Evolutionary conservation across 768 basidiomycete species (phyloP).

Genomic region (Infundibulicybe gibba): DNA sequence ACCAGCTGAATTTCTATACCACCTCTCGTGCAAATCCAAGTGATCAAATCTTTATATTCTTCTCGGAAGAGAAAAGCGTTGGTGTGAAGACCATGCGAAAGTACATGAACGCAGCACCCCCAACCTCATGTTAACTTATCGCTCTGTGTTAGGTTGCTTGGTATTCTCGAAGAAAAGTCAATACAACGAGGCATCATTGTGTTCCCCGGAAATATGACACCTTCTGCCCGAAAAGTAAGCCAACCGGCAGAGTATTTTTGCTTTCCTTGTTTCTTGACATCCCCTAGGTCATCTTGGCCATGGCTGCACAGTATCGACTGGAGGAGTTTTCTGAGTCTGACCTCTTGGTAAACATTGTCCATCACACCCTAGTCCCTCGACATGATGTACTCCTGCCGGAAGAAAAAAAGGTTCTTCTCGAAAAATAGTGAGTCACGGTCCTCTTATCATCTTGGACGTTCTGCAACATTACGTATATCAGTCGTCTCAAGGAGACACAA

Average conservation of each 20-base stretch:
- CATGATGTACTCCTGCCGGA: conserved; percentile 85
- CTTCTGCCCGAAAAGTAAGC: conserved; percentile 87
- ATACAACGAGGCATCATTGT: conserved; percentile 93
- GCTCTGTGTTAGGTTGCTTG: conserved; percentile 59
- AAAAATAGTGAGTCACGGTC: conserved; percentile 78
- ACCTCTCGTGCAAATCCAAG: conserved; percentile 59
- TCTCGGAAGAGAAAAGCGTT: conserved; percentile 93
- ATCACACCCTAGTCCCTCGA: conserved; percentile 90
- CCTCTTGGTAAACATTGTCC: conserved; percentile 94
- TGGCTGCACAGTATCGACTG: conserved; percentile 81
- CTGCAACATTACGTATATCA: conserved; percentile 28
- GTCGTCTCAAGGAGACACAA: conserved; percentile 97
- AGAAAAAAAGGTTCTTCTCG: conserved; percentile 82
- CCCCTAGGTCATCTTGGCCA: conserved; percentile 82
- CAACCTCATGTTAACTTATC: conserved; percentile 1
- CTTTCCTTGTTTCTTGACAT: conserved; percentile 9
- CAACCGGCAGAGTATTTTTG: conserved; percentile 4
- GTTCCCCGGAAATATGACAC: conserved; percentile 95
- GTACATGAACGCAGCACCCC: conserved; percentile 43
- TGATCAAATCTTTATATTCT: conserved; percentile 91
- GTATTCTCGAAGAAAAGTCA: conserved; percentile 86
- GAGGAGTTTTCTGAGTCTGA: conserved; percentile 98
- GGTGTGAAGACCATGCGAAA: conserved; percentile 98
- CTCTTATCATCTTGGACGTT: conserved; percentile 1
- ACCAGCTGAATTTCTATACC: conserved; percentile 88